A percentile compares a stretch with the other conserved stretches of the same genome.
These are phyloP conservation scores for Kodamaea jinghongensis DNA, from an alignment of 805 yeast genomes.

Conservation along the genomic window DNA sequence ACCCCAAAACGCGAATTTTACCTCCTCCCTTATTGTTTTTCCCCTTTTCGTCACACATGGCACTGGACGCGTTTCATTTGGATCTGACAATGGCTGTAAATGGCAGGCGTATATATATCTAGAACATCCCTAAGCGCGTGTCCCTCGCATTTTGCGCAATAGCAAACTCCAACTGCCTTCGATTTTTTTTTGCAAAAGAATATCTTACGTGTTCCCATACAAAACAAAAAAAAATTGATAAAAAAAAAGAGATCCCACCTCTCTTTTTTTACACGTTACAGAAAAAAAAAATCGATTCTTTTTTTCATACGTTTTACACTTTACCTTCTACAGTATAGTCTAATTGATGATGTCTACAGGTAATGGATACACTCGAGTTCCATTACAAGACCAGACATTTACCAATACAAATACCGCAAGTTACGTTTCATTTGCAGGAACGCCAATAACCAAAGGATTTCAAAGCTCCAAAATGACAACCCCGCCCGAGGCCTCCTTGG, in stretches of 20 bases:
- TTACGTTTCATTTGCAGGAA: slow-evolving; percentile 8
- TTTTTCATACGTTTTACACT: slow-evolving; percentile 3
- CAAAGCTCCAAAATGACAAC: slow-evolving; percentile 28
- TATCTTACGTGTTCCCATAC: too few species aligned
- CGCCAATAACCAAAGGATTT: slow-evolving; percentile 22
- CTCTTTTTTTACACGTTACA: slow-evolving; percentile 3
- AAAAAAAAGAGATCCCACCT: not conserved
- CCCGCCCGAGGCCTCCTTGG: slow-evolving; percentile 31
- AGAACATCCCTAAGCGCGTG: too few species aligned
- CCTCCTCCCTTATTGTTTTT: too few species aligned
- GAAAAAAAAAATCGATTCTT: slow-evolving; percentile 2
- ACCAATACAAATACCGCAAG: slow-evolving; percentile 4
- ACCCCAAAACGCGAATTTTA: too few species aligned
- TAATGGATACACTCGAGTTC: slow-evolving; percentile 8
- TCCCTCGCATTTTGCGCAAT: too few species aligned
- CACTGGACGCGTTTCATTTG: too few species aligned
- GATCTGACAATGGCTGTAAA: too few species aligned
- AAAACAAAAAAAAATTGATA: not conserved
- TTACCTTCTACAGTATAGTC: slow-evolving; percentile 1
- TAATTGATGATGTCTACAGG: slow-evolving; percentile 7
- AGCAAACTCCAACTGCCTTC: too few species aligned
- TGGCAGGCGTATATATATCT: too few species aligned
- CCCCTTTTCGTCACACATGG: too few species aligned
- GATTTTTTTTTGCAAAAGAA: too few species aligned
- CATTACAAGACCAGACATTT: slow-evolving; percentile 9